Evolutionary conservation across 768 basidiomycete genomes (phyloP), one percentile per base, ranked within the genome.

Genomic region (Xerocomus potaroensis): DNA sequence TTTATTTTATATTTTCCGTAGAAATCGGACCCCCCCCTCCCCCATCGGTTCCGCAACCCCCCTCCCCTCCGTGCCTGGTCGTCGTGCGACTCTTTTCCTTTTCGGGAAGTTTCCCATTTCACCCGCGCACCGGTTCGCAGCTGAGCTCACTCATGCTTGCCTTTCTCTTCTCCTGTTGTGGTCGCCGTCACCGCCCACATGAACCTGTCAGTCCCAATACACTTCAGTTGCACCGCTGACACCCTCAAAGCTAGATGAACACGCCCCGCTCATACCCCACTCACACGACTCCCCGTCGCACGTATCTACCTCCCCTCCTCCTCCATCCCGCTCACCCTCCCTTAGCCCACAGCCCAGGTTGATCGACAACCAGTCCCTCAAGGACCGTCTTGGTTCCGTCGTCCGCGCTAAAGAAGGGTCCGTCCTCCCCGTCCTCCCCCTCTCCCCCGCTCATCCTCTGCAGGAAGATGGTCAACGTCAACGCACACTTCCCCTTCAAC

Each of bases 401-500:
- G 80, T 84, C 22, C 77, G 79, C 4, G 63, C 76, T 2, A 81
- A 79, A 57, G 79, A 83, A 65, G 75, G 79, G 83, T 82, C 48
- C 49, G 75, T 69, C 23, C 1, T 11, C 14, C 33, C 15, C n/a
- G 16, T 12, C 8, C 45, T 19, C 43, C 15, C 34, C 32, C 27
- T 27, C 15, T 1, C n/a, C n/a, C n/a, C 34, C 23, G 22, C 43
- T 6, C 27, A 24, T 45, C 41, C 12, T 41, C 45, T 23, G 27
- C 61, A 85, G 83, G 26, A 82, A 78, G 73, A 84, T 85, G 83
- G 82, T 85, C 53, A 83, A 84, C 46, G 75, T 85, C 12, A 74
- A 75, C 45, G 76, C 79, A 2, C 73, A 71, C 19, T 69, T 78
- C 22, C 83, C 83, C 0, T 84, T 85, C 66, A 78, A 80, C 57